Base-by-base conservation (phyloP, 352 stramenopile species). In the Globisporangium takayamanum region DNA sequence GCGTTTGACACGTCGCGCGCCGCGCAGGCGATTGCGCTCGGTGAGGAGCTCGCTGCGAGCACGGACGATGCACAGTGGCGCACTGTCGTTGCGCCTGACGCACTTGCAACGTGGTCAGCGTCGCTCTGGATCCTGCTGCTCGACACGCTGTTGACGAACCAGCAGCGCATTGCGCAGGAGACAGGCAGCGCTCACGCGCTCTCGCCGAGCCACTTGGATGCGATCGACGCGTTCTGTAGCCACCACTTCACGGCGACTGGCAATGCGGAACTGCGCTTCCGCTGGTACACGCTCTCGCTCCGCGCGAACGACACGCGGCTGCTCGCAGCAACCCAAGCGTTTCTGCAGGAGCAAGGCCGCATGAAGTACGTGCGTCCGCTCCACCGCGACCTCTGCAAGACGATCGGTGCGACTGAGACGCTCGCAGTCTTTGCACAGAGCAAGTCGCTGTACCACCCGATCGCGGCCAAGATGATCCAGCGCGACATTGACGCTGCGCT, bases 1-100 rank as follows among this genome's bases (percentile, higher is more conserved):
- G 76, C 78, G 49, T 97, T 98, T 66, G 91, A 98, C 74, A 87
- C 80, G 50, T 93, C 87, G 14, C 74, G 96, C 39, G 81, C 76
- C 0, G 50, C 57, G 15, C 70, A 74, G 54, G 74, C 76, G 33
- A 77, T 73, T 4, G 49, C 55, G 42, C 45, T 87, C 26, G 77
- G 68, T 37, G 69, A 85, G 50, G 59, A 69, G 28, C 78, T 87
- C 42, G 36, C 55, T n/a, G 20, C 50, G 16, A 71, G 47, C 16
- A 45, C 61, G 11, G 60, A 83, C 36, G 15, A 58, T 1, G 42
- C 64, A 5, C 73, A 50, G 39, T 86, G 76, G 76, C 33, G 20
- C 30, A 45, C 26, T 8, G 22, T 26, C 15, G 60, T 66, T 46
- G 42, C 37, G 11, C 15, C 50, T 2, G 22, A 45, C 0, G 28